Evolutionary conservation across 495 filamentous ascomycete genomes (phyloP).

Genomic region (Aspergillus egyptiacus): DNA sequence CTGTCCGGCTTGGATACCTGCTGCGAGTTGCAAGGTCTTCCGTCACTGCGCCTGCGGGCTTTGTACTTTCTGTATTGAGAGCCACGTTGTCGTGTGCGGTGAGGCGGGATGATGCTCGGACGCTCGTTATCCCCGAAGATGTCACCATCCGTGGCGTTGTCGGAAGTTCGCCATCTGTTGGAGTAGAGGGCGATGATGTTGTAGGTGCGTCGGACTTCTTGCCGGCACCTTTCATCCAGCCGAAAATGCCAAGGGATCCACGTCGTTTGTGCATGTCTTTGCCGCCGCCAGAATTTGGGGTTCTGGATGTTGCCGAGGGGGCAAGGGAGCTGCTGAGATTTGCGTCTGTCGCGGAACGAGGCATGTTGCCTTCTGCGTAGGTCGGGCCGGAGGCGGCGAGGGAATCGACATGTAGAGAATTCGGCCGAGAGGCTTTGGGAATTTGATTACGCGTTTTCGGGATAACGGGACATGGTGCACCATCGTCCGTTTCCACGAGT

Average conservation of each 20-base stretch:
- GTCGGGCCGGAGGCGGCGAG: conserved; percentile 8
- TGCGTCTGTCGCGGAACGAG: conserved; percentile 30
- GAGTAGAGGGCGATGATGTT: neutral
- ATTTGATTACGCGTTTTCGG: conserved; percentile 23
- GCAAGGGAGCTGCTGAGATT: conserved; percentile 17
- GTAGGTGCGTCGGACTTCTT: conserved; percentile 21
- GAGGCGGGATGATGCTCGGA: conserved; percentile 9
- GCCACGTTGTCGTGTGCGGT: conserved; percentile 4
- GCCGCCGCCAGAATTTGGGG: conserved; percentile 27
- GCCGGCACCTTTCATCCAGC: conserved; percentile 40
- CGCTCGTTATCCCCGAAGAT: neutral
- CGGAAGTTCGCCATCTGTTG: conserved; percentile 11
- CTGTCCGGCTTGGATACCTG: conserved; percentile 12
- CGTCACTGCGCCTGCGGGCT: neutral
- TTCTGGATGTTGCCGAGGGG: conserved; percentile 10
- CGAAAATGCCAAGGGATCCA: conserved; percentile 37
- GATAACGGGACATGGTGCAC: conserved; percentile 35
- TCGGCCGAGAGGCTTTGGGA: conserved; percentile 1
- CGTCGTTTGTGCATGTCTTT: conserved; percentile 33
- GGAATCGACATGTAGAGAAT: conserved; percentile 5
- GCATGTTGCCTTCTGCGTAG: conserved; percentile 16
- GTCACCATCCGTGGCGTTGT: neutral
- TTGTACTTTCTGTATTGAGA: neutral
- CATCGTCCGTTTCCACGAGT: conserved; percentile 24
- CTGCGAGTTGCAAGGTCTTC: conserved; percentile 19